These are phyloP conservation scores for Talaromyces sp. DNA, from an alignment of 2,329 filamentous ascomycete genomes.

Conservation along the genomic window DNA sequence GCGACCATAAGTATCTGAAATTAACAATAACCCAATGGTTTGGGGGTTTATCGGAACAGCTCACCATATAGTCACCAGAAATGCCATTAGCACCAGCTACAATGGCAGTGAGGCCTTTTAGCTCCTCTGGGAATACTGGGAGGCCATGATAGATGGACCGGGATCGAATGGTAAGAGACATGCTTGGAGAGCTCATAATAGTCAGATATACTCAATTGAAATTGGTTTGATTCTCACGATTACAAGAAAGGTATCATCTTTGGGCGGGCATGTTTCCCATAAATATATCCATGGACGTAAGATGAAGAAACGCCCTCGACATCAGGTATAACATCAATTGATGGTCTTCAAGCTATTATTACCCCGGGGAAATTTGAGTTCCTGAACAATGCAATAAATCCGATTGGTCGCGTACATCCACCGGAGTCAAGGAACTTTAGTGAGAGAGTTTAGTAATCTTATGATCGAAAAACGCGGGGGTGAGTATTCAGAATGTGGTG, in stretches of 20 bases:
- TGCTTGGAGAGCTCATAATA: background rate
- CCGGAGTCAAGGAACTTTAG: background rate
- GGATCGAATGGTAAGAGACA: constrained; percentile 4
- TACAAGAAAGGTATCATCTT: background rate
- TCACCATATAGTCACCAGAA: constrained; percentile 12
- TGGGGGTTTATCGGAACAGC: background rate
- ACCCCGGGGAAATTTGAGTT: background rate
- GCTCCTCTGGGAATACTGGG: constrained; percentile 11
- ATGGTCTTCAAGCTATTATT: background rate
- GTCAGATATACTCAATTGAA: background rate
- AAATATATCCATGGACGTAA: background rate
- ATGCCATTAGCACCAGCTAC: constrained; percentile 14
- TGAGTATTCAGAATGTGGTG: background rate
- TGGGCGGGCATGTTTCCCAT: background rate
- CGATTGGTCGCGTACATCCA: background rate
- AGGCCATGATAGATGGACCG: constrained; percentile 42
- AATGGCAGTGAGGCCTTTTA: constrained; percentile 8
- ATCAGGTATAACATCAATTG: background rate
- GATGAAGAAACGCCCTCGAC: background rate
- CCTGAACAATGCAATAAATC: background rate
- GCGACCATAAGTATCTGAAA: background rate
- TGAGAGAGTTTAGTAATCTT: background rate
- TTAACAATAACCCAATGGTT: background rate
- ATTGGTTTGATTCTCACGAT: background rate
- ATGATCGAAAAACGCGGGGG: background rate